Evolutionary conservation across 1,284 basidiomycete genomes (phyloP), one percentile per base, ranked within the genome.

Genomic region (Rhizopogon parksii): DNA sequence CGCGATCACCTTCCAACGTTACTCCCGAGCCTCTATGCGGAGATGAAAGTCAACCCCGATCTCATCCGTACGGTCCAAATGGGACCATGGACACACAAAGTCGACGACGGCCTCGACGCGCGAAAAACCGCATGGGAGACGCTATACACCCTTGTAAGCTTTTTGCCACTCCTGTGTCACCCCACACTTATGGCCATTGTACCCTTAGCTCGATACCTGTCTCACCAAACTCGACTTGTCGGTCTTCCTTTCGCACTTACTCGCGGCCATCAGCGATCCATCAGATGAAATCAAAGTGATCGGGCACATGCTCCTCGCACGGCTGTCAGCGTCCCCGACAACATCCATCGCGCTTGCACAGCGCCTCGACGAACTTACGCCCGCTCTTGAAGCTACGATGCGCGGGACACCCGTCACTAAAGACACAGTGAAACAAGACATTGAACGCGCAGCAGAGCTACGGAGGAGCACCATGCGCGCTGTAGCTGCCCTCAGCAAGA

Each of bases 81-180:
- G 96, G 96, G 96, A 12, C 96, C 96, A 0, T 99, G 94, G 87
- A 94, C 89, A 49, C 92, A 95, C 68, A 91, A 88, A 64, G 89
- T 93, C 34, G 93, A 96, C 61, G 92, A 95, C 59, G 93, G 94
- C 47, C 75, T 96, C 8, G 93, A 96, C 57, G 82, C 91, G n/a
- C 84, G 91, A 50, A 94, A 95, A 76, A 95, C 91, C 0, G 95
- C 95, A 2, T 98, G 91, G 69, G 95, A 99, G 70, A 95, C 95
- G 4, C 91, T 99, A 77, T 95, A 95, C 66, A 97, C 95, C 14
- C 71, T 98, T 55, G 90, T 91, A 58, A 60, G 85, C 70, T 14
- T 39, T 2, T 32, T 43, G 7, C 36, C 27, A 21, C 5, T 15
- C 45, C 25, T 12, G 27, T 21, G 2, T 36, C 6, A 15, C 21